These are phyloP conservation scores for Trichoderma koningiopsis DNA, from an alignment of 2,329 filamentous ascomycete species.

Conservation along the genomic window DNA sequence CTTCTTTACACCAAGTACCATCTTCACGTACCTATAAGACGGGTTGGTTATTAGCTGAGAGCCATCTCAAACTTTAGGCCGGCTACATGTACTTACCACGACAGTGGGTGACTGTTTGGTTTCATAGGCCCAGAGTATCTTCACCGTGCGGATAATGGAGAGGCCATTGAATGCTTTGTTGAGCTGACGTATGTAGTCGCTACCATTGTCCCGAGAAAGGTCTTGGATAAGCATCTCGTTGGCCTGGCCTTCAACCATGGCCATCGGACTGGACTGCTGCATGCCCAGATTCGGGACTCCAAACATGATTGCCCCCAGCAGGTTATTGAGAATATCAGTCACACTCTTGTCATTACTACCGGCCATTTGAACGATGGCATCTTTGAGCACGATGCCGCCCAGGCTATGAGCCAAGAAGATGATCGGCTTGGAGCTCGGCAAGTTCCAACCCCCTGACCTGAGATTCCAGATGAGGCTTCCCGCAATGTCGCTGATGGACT, in stretches of 20 bases:
- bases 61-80: not conserved
- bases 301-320: conserved; percentile 1
- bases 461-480: not conserved
- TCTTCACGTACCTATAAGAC: not conserved
- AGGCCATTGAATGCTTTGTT: not conserved
- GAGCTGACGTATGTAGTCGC: not conserved
- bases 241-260: not conserved
- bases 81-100: not conserved
- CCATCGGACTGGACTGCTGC: not conserved
- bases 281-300: not conserved
- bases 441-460: not conserved
- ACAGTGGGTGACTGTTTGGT: not conserved
- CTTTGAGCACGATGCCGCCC: conserved; percentile 4
- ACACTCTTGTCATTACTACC: not conserved
- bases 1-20: too few species aligned
- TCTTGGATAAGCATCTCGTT: not conserved
- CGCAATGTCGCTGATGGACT: not conserved
- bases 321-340: not conserved
- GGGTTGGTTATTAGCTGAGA: not conserved
- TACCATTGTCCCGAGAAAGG: not conserved
- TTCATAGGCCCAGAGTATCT: not conserved
- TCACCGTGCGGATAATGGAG: not conserved
- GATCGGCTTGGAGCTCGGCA: not conserved
- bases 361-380: not conserved
- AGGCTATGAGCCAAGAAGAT: conserved; percentile 9